phyloP scores from a whole-genome alignment of 306 rosid species.

The Luffa aegyptiaca region DNA sequence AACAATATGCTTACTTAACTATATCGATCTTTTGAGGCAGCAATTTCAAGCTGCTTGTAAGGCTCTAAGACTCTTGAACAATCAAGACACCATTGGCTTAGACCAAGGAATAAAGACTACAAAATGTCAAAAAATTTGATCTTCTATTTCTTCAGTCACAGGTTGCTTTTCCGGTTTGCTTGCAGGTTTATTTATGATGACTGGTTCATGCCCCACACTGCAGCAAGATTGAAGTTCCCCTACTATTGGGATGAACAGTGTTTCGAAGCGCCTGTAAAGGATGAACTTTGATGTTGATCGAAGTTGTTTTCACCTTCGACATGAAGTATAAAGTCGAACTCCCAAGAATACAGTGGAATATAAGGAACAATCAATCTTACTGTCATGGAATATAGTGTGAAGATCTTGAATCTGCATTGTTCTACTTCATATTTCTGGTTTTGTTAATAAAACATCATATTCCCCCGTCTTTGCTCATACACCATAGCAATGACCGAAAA shows the following conservation, averaged over 20 bases:
- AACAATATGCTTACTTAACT: background rate
- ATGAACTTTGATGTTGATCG: constrained; percentile 40
- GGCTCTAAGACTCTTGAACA: background rate
- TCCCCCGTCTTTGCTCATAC: background rate
- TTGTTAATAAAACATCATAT: background rate
- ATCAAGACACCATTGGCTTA: background rate
- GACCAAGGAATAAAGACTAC: background rate
- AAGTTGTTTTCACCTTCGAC: background rate
- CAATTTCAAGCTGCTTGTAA: background rate
- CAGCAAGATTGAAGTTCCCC: constrained; percentile 75
- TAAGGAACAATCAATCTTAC: background rate
- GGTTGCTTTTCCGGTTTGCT: background rate
- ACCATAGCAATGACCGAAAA: background rate
- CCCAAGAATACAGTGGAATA: background rate
- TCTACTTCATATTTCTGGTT: background rate
- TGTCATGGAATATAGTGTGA: background rate
- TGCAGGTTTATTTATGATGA: constrained; percentile 66
- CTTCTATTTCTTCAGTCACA: background rate
- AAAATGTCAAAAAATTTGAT: background rate
- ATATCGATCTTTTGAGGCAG: background rate
- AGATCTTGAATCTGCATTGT: background rate
- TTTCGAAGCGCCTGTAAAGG: constrained; percentile 41
- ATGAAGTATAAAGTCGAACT: background rate
- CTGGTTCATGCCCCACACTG: constrained; percentile 89
- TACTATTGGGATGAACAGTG: constrained; percentile 75